A percentile compares a stretch with the other conserved stretches of the same genome.
phyloP scores from a whole-genome alignment of 164 flowering plant species.

The Aristolochia fimbriata region DNA sequence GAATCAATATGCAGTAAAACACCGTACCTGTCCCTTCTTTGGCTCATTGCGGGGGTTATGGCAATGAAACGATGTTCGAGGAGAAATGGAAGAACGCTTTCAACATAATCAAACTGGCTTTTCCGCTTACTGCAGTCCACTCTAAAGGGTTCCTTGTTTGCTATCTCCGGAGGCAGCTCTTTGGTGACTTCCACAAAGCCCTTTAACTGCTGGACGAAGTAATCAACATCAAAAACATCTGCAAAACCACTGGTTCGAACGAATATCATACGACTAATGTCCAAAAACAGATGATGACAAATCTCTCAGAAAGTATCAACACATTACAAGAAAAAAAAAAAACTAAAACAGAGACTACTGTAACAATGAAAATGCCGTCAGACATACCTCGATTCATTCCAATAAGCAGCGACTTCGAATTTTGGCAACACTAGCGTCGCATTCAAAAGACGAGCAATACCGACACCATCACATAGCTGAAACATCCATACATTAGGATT shows the following conservation, averaged over 20 bases:
- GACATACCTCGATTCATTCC: constrained; percentile 93
- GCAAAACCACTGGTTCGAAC: constrained; percentile 70
- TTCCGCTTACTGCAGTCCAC: constrained; percentile 94
- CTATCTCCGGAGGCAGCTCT: constrained; percentile 61
- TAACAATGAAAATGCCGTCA: background rate
- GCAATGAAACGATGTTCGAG: constrained; percentile 75
- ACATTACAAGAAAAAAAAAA: background rate
- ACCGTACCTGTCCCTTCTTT: constrained; percentile 84
- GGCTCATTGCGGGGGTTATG: constrained; percentile 91
- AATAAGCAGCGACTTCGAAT: constrained; percentile 94
- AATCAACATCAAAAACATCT: constrained; percentile 95
- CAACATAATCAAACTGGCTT: constrained; percentile 89
- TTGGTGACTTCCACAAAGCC: constrained; percentile 62
- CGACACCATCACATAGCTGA: constrained; percentile 97
- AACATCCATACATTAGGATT: constrained; percentile 6
- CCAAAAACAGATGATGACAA: background rate
- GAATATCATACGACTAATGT: constrained; percentile 1
- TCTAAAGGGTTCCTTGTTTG: constrained; percentile 57
- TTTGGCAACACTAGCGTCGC: constrained; percentile 92
- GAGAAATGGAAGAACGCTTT: constrained; percentile 76
- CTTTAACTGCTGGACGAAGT: constrained; percentile 68
- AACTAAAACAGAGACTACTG: background rate
- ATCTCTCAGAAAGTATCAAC: background rate
- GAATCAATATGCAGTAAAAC: background rate
- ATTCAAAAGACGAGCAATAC: constrained; percentile 88